phyloP scores from a whole-genome alignment of 2,329 filamentous ascomycete species.

The Botrytis sinoallii region DNA sequence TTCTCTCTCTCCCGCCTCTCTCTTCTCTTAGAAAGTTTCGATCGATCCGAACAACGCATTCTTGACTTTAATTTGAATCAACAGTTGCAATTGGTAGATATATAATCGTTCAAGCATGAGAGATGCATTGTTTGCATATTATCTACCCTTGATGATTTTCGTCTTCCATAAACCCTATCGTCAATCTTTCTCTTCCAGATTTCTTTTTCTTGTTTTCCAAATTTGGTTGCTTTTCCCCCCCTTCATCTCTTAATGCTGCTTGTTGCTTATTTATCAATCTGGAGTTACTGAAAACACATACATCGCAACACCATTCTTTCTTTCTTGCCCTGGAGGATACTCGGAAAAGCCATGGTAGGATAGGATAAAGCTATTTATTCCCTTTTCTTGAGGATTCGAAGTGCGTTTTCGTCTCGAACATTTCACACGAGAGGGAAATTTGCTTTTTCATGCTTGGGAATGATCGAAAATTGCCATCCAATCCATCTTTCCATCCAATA shows the following conservation, averaged over 20 bases:
- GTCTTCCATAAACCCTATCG: constrained; percentile 5
- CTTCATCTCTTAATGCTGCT: neutral
- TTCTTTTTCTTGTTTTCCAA: neutral
- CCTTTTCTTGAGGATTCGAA: neutral
- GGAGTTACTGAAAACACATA: constrained; percentile 13
- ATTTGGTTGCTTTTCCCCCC: neutral
- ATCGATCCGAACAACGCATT: constrained; percentile 16
- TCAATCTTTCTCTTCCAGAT: neutral
- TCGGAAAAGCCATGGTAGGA: neutral
- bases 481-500: neutral
- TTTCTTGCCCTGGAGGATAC: neutral
- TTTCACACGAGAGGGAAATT: neutral
- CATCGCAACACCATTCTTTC: constrained; percentile 1
- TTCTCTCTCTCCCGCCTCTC: neutral
- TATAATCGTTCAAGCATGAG: constrained; percentile 3
- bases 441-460: constrained; percentile 10
- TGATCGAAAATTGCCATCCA: constrained; percentile 1
- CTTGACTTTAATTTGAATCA: constrained; percentile 4
- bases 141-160: neutral
- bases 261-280: neutral
- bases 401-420: neutral
- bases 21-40: constrained; percentile 5
- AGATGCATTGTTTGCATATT: constrained; percentile 14
- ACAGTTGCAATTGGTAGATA: constrained; percentile 17
- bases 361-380: neutral